These are phyloP conservation scores for Mastigamoeba balamuthi DNA, from an alignment of 78 protist genomes.

Conservation along the genomic window DNA sequence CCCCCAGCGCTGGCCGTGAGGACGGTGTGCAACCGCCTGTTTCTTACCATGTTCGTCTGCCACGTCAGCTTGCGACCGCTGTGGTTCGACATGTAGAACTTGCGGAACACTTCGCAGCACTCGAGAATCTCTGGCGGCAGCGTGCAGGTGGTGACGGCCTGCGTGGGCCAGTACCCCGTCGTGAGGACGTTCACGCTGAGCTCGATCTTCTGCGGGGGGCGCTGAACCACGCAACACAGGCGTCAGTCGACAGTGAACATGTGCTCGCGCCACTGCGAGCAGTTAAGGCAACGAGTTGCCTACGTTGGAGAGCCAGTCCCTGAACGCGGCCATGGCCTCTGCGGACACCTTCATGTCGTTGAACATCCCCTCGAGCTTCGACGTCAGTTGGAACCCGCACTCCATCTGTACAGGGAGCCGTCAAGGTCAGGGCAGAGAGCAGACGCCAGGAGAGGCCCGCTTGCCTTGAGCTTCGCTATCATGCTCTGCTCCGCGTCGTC, in stretches of 20 bases:
- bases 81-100: constrained; percentile 59
- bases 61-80: constrained; percentile 77
- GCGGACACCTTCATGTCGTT: constrained; percentile 72
- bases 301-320: neutral
- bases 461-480: constrained; percentile 67
- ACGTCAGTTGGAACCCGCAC: constrained; percentile 84
- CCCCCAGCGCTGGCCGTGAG: neutral
- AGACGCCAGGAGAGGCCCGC: neutral
- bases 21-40: too few species aligned
- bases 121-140: constrained; percentile 17
- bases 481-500: constrained; percentile 79
- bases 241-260: too few species aligned
- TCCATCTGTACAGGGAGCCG: constrained; percentile 64
- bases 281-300: neutral
- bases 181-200: constrained; percentile 75
- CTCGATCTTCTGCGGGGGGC: constrained; percentile 13
- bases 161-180: constrained; percentile 87
- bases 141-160: neutral
- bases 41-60: constrained; percentile 60
- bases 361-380: constrained; percentile 92
- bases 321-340: constrained; percentile 61
- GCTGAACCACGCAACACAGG: too few species aligned
- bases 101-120: constrained; percentile 53
- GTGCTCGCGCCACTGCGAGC: too few species aligned
- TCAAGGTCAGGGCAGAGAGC: neutral